Evolutionary conservation across 306 rosid genomes (phyloP), one percentile per base, ranked within the genome.

Genomic region (Vicia villosa): DNA sequence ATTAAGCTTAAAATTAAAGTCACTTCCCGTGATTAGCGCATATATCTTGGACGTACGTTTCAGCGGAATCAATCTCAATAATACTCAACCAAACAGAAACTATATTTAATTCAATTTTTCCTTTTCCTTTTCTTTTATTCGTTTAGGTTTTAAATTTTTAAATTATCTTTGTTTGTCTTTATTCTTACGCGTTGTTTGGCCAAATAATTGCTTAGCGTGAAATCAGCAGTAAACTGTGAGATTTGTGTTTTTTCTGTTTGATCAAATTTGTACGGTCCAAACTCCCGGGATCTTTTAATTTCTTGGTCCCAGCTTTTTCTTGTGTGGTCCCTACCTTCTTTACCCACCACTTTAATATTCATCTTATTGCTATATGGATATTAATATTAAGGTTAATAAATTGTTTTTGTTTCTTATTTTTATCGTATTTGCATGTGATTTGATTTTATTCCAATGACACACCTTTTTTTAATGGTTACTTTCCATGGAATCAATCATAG

Each of bases 1-100:
- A 79, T 79, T 79, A 79, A 37, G 47, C 81, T 82, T 89, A 80
- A 77, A 71, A 75, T 60, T 66, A 64, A 67, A 71, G 72, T n/a
- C 20, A 79, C 60, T 67, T 77, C 26, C 88, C 96, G 92, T 81
- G 96, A 89, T 85, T 89, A 77, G 68, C 92, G 96, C 96, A 82
- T 88, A n/a, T n/a, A n/a, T 62, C 87, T 52, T 40, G 66, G 73
- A 83, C 80, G 75, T 80, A 72, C 88, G 80, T 36, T 74, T 65
- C 81, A 60, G 56, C 79, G 62, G 83, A 81, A 81, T 72, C 81
- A 73, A 64, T 64, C 41, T 72, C 62, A 60, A 68, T 54, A 71
- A 58, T 64, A 70, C 43, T 15, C 37, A 49, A 26, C 41, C 45
- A 55, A 41, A 62, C 19, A 20, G 8, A 62, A 55, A 19, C 19